phyloP scores from a whole-genome alignment of 1,284 basidiomycete genomes.

The Cryptococcus sp. region DNA sequence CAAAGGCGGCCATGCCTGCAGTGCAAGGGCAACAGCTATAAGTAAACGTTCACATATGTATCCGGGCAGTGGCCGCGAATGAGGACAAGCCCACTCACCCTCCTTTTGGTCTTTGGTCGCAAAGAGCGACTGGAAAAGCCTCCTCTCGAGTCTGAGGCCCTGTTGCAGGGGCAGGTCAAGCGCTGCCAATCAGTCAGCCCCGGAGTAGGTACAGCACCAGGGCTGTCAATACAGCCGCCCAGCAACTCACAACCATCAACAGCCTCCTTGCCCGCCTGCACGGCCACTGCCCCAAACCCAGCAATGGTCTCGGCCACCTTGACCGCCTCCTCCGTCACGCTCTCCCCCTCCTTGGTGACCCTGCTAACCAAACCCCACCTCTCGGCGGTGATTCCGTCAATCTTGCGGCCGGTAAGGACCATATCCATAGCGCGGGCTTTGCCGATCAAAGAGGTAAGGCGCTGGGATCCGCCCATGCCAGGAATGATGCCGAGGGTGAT shows the following conservation, averaged over 20 bases:
- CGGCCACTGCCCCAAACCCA: constrained; percentile 76
- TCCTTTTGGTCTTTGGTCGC: constrained; percentile 98
- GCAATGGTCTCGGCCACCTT: constrained; percentile 77
- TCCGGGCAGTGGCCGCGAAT: too few relatives aligned
- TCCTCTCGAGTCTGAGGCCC: constrained; percentile 81
- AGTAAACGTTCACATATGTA: background rate
- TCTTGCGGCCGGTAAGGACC: constrained; percentile 78
- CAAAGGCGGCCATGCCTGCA: constrained; percentile 69
- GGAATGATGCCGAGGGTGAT: constrained; percentile 97
- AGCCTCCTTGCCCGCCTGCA: constrained; percentile 90
- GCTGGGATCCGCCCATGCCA: constrained; percentile 56
- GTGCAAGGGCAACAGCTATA: background rate
- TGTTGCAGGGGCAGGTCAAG: constrained; percentile 78
- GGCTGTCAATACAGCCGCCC: background rate
- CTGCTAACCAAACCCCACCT: constrained; percentile 80
- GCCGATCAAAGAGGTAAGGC: constrained; percentile 77
- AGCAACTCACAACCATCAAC: constrained; percentile 76
- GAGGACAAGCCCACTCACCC: constrained; percentile 56
- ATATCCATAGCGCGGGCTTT: constrained; percentile 97
- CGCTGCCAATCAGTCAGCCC: constrained; percentile 52
- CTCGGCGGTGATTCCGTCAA: constrained; percentile 79
- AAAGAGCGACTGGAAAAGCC: constrained; percentile 89
- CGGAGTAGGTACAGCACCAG: background rate
- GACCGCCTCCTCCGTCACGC: constrained; percentile 85
- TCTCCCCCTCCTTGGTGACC: constrained; percentile 72